A percentile compares a stretch with the other conserved stretches of the same genome.
These are phyloP conservation scores for Amanita exitialis DNA, from an alignment of 768 basidiomycete species.

Conservation along the genomic window DNA sequence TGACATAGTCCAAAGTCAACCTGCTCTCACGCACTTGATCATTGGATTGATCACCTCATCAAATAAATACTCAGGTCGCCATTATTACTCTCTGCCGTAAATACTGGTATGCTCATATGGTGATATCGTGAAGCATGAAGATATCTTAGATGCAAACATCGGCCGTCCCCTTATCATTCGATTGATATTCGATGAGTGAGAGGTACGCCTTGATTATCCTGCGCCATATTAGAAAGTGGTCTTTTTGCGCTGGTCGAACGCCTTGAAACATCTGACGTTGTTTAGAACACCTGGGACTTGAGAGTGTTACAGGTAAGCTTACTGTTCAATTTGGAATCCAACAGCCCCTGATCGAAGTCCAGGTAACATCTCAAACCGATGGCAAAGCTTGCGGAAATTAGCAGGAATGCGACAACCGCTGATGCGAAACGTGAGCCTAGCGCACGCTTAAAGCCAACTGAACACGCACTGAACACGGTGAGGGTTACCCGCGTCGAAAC, in stretches of 20 bases:
- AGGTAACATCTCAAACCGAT: conserved; percentile 72
- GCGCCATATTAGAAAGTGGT: conserved; percentile 32
- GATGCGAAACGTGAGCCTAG: neutral
- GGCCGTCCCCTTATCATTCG: conserved; percentile 32
- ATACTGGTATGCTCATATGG: neutral
- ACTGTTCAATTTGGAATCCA: conserved; percentile 67
- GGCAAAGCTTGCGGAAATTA: conserved; percentile 64
- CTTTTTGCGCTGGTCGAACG: conserved; percentile 33
- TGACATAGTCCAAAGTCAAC: neutral
- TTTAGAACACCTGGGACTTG: neutral
- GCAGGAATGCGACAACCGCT: conserved; percentile 72
- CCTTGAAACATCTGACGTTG: conserved; percentile 34
- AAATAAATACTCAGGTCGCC: neutral
- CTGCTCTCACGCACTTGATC: neutral
- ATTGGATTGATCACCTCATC: neutral
- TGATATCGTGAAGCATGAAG: neutral
- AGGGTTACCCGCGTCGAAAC: conserved; percentile 69
- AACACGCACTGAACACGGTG: conserved; percentile 62
- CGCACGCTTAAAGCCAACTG: conserved; percentile 5
- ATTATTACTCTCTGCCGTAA: neutral
- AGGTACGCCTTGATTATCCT: conserved; percentile 40
- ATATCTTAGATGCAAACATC: neutral
- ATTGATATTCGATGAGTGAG: conserved; percentile 66
- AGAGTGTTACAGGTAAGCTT: conserved; percentile 25
- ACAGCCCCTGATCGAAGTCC: conserved; percentile 78